Percentiles rank a stretch among this genome's conserved stretches.
Conservation (phyloP, 1,284 basidiomycete species). For the Sporisorium graminicola region DNA sequence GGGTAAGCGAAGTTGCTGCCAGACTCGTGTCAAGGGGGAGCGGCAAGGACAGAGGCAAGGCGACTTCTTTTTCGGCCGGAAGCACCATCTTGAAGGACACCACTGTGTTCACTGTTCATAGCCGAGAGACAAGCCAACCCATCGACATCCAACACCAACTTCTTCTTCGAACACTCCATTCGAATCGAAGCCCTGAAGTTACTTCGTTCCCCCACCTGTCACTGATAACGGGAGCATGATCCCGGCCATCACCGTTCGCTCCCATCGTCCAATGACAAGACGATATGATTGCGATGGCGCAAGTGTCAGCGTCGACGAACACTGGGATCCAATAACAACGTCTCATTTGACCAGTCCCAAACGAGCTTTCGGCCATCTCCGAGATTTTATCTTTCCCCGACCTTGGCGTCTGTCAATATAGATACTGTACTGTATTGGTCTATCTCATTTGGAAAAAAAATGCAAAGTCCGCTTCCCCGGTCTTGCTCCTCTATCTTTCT, state of each 20-base stretch:
- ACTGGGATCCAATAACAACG: constrained; percentile 16
- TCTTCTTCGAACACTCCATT: no score
- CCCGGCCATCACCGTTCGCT: background rate
- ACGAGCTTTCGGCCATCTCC: constrained; percentile 35
- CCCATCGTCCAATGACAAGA: constrained; percentile 7
- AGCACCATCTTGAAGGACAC: no score
- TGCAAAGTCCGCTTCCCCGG: constrained; percentile 1
- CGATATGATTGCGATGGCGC: background rate
- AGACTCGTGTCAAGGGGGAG: no score
- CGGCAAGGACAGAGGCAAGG: no score
- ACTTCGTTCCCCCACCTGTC: background rate
- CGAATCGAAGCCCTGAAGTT: no score
- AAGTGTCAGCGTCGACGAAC: background rate
- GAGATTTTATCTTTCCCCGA: constrained; percentile 26
- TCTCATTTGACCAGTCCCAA: background rate
- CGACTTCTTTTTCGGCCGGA: background rate
- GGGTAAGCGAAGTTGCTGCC: no score
- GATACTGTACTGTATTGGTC: no score
- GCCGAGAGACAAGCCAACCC: no score
- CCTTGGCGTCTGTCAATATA: background rate
- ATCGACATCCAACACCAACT: no score
- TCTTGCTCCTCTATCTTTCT: background rate
- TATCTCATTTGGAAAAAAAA: no score
- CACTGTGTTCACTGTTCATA: no score
- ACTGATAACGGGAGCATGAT: background rate